Evolutionary conservation across 495 filamentous ascomycete genomes (phyloP).

Genomic region (Sordaria brevicollis): DNA sequence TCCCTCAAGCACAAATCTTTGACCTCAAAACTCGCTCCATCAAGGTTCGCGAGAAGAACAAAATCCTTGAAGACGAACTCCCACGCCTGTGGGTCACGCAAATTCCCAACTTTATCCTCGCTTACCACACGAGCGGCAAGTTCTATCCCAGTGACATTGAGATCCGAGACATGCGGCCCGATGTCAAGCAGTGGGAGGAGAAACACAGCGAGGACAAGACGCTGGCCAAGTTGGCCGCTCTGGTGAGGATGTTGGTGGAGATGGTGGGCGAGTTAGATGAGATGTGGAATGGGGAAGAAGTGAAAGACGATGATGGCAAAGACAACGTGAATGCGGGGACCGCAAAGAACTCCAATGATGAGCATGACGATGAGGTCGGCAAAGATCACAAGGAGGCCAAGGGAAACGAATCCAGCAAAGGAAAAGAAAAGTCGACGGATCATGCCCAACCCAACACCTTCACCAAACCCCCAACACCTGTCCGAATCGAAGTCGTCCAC

Average conservation of each 20-base stretch:
- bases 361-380: not conserved
- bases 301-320: not conserved
- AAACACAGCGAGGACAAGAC: conserved; percentile 20
- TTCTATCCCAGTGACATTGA: conserved; percentile 41
- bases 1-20: conserved; percentile 45
- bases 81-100: conserved; percentile 52
- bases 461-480: not conserved
- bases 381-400: not conserved
- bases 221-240: conserved; percentile 26
- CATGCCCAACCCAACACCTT: fast-evolving
- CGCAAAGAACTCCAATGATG: not conserved
- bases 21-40: conserved; percentile 56
- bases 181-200: conserved; percentile 45
- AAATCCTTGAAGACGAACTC: conserved; percentile 32
- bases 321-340: not conserved
- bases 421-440: not conserved
- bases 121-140: conserved; percentile 42
- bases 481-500: not conserved
- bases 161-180: conserved; percentile 30
- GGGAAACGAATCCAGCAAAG: not conserved
- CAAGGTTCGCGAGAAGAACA: conserved; percentile 10
- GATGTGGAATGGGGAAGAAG: conserved; percentile 1
- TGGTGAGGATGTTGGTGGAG: conserved; percentile 18
- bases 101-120: conserved; percentile 51
- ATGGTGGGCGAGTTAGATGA: conserved; percentile 6